phyloP scores from a whole-genome alignment of 2,329 filamentous ascomycete genomes.

The Hortaea sp. region DNA sequence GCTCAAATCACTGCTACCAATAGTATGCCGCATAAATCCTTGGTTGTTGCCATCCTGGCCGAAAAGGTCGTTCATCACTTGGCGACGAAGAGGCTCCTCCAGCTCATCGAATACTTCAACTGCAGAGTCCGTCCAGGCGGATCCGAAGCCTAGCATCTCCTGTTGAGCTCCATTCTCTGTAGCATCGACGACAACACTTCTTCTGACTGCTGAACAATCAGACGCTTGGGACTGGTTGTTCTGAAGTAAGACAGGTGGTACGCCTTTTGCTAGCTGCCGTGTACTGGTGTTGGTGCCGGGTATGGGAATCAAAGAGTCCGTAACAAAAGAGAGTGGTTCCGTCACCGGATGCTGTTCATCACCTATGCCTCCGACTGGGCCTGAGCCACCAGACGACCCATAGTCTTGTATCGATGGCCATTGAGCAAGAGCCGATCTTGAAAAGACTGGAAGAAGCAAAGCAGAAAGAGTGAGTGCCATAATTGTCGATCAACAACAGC shows the following conservation, averaged over 20 bases:
- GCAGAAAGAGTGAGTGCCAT: conserved; percentile 1
- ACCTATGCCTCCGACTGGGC: conserved; percentile 12
- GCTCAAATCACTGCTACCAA: conserved; percentile 29
- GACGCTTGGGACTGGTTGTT: conserved; percentile 5
- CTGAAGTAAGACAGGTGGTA: conserved; percentile 7
- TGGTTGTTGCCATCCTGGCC: conserved; percentile 27
- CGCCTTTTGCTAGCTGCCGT: conserved; percentile 11
- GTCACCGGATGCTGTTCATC: conserved; percentile 11
- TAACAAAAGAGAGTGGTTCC: conserved; percentile 12
- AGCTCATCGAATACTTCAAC: conserved; percentile 27
- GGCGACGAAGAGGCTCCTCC: conserved; percentile 18
- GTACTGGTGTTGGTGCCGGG: conserved; percentile 12
- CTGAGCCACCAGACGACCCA: conserved; percentile 12
- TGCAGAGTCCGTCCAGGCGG: conserved; percentile 30
- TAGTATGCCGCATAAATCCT: conserved; percentile 31
- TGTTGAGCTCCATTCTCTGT: conserved; percentile 10
- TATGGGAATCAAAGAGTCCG: conserved; percentile 11
- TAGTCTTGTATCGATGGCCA: conserved; percentile 3
- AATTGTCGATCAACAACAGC: not conserved
- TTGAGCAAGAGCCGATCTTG: not conserved
- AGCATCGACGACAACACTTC: conserved; percentile 10
- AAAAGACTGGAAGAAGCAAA: not conserved
- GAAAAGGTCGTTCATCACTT: conserved; percentile 27
- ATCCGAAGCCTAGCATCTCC: conserved; percentile 29
- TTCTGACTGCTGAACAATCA: conserved; percentile 1